Base-by-base conservation (phyloP, 2,329 filamentous ascomycete genomes). In the Botryotinia narcissicola region DNA sequence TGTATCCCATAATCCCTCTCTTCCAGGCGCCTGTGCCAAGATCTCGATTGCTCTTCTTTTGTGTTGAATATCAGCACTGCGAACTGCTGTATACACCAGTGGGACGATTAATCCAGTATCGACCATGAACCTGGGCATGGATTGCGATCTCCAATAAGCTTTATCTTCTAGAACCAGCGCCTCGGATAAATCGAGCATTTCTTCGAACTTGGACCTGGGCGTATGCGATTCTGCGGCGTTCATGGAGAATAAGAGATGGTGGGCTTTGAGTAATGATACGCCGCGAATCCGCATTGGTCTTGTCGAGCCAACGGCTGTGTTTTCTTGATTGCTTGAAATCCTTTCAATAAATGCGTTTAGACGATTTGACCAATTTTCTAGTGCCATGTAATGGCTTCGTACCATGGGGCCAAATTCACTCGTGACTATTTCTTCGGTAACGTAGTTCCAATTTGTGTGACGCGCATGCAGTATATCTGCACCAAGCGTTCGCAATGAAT, bases 401-500 rank as follows among this genome's bases (percentile, higher is more conserved):
- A 82, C 87, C 87, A 90, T 32, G 82, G 81, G 46, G 86, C 83
- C 32, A 88, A 82, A 75, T 86, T 83, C 44, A 81, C 79, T 70
- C 83, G 84, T 77, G 82, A 72, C 29, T 85, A 84, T 80, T 22
- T 61, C 62, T 73, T 71, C 62, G 44, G 22, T 29, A 63, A 40
- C 46, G 22, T 40, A 60, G 18, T 62, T 70, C 71, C 71, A 72
- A 18, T 72, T 71, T 9, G 76, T 71, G 0, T 75, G 78, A 89
- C 88, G 48, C 85, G 87, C 79, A 87, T 89, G 37, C 85, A 85
- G 78, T 89, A 84, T 73, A 86, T 85, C 72, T 82, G 85, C 79
- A 86, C 87, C 76, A 83, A 86, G 5, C 88, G 83, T 62, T 81
- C 91, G 88, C 80, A 88, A 89, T 2, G 87, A 84, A 18, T 86